phyloP scores from a whole-genome alignment of 257 asterid genomes.

The Galeopsis tetrahit region DNA sequence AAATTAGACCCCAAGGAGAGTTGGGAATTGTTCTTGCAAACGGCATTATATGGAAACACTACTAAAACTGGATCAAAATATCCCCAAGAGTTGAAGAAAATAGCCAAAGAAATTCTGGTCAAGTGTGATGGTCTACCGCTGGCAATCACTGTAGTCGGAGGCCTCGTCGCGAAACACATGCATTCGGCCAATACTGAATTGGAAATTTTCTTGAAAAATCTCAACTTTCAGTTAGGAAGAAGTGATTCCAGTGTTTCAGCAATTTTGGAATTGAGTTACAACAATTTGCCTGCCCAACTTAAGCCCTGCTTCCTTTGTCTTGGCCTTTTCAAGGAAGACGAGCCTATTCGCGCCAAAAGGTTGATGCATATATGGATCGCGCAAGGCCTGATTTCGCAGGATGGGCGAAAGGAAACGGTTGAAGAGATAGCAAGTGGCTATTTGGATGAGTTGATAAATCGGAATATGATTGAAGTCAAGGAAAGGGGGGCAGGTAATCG shows the following conservation, averaged over 20 bases:
- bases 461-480: slow-evolving; percentile 31
- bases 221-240: neutral
- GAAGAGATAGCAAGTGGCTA: slow-evolving; percentile 34
- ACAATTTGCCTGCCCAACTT: slow-evolving; percentile 31
- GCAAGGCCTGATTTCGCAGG: slow-evolving; percentile 20
- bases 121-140: slow-evolving; percentile 38
- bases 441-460: slow-evolving; percentile 34
- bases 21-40: slow-evolving; percentile 36
- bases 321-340: slow-evolving; percentile 28
- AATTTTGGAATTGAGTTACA: slow-evolving; percentile 38
- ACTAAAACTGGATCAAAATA: neutral
- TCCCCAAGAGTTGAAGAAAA: slow-evolving; percentile 25
- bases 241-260: neutral
- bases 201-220: slow-evolving; percentile 10
- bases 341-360: slow-evolving; percentile 12
- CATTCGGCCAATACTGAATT: slow-evolving; percentile 20
- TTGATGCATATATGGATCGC: slow-evolving; percentile 35
- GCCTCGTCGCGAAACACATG: slow-evolving; percentile 19
- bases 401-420: slow-evolving; percentile 2
- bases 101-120: slow-evolving; percentile 30
- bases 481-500: neutral
- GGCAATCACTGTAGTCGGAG: slow-evolving; percentile 35
- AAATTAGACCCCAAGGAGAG: slow-evolving; percentile 3
- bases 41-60: neutral
- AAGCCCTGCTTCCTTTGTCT: slow-evolving; percentile 37